phyloP scores from a whole-genome alignment of 176 grass and related monocot genomes.

The Zizania latifolia region DNA sequence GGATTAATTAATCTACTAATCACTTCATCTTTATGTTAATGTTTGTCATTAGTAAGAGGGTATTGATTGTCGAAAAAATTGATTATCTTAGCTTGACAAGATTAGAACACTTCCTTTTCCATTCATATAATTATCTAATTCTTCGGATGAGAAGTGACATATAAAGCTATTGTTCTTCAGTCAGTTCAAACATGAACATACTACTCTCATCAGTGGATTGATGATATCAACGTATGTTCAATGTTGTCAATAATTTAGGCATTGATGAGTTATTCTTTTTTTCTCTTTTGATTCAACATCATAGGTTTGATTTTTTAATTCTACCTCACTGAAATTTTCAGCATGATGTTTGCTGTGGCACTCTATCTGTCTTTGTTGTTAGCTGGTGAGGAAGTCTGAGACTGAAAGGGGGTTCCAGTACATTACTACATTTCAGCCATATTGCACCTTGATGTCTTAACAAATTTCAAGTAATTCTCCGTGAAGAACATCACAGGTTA shows the following conservation, averaged over 20 bases:
- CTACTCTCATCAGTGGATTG: background rate
- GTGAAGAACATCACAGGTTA: conserved; percentile 10
- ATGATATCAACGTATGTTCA: too few relatives aligned
- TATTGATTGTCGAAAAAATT: too few relatives aligned
- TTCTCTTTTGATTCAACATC: background rate
- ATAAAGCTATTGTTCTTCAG: background rate
- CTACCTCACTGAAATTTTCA: background rate
- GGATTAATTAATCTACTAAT: background rate
- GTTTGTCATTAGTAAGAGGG: background rate
- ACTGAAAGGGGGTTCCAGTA: background rate
- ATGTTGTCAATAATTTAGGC: background rate
- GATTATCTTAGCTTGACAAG: too few relatives aligned
- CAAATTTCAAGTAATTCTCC: background rate
- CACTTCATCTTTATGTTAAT: background rate
- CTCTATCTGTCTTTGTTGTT: background rate
- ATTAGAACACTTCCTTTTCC: conserved; percentile 1
- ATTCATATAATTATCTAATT: background rate
- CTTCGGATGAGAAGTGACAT: background rate
- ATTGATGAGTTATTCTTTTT: background rate
- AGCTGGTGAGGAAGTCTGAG: background rate
- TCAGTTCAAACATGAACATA: background rate
- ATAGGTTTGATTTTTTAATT: background rate
- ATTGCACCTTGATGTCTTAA: too few relatives aligned
- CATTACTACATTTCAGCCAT: too few relatives aligned
- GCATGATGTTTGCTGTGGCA: background rate